Base-by-base conservation (phyloP, 306 rosid species). In the Hippophae tibetana region DNA sequence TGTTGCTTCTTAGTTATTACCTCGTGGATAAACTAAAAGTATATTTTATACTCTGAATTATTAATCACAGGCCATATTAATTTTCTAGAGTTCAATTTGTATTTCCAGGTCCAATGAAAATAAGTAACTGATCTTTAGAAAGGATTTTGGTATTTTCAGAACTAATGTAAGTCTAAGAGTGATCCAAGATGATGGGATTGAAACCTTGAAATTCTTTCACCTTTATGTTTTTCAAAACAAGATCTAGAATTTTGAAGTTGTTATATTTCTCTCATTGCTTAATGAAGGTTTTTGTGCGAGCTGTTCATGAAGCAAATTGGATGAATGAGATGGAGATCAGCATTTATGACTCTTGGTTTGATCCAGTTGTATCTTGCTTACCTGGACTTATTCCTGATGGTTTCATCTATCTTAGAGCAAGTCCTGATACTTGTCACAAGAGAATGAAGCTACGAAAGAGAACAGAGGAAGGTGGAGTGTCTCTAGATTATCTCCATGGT, bases 301-400 rank as follows among this genome's bases (percentile, higher is more conserved):
- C 98, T 72, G 98, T 92, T 64, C 96, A 92, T 66, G 98, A 92
- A 78, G 98, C 98, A 6, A 92, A 87, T 11, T 92, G 98, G 98
- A 92, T 92, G 98, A 92, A 78, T 76, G 98, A 83, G 81, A 92
- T 92, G 98, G 98, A 92, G 83, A 87, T 87, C 72, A 92, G 98
- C 74, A 87, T 92, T 56, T 92, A 92, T 47, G 98, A 92, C 77
- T 92, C 98, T 13, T 87, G 98, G 98, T 92, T 92, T 75, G 98
- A 92, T 76, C 98, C 95, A 25, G 98, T 88, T 6, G 98, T 92
- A 58, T 92, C 98, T 18, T 70, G 82, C 76, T 80, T 92, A 83
- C 98, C 96, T 31, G 98, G 98, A 58, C 96, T 92, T 47, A 75
- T 92, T 52, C 98, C 98, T 13, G 99, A 92, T 57, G 99, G 81